A percentile compares a stretch with the other conserved stretches of the same genome.
Conservation (phyloP, 768 basidiomycete species). For the Hysterangium stoloniferum region DNA sequence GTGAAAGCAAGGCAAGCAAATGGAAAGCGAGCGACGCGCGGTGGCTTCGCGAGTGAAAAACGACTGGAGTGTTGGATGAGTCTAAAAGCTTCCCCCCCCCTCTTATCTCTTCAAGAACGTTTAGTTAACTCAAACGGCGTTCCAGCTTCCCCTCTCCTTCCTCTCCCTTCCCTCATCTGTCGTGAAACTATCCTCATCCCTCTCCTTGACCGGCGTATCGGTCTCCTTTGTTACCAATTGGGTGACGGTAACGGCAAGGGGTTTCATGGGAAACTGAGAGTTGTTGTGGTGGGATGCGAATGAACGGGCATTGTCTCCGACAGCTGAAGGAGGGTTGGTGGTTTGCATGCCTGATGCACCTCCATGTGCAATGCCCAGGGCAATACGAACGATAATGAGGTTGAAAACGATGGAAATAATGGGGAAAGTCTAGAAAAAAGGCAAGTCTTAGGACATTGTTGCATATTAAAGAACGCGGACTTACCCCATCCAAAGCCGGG, state of each 20-base stretch:
- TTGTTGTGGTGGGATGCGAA: background rate
- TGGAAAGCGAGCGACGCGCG: too few species aligned
- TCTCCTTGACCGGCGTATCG: conserved; percentile 8
- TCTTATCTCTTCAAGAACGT: too few species aligned
- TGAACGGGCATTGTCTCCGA: conserved; percentile 2
- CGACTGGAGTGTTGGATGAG: too few species aligned
- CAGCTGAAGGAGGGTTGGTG: conserved; percentile 1
- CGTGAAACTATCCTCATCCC: background rate
- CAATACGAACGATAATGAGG: conserved; percentile 34
- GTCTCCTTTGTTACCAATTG: conserved; percentile 8
- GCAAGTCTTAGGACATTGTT: background rate
- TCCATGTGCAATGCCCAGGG: conserved; percentile 8
- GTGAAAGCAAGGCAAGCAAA: too few species aligned
- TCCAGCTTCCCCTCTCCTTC: conserved; percentile 2
- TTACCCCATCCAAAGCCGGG: conserved; percentile 29
- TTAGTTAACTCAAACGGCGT: too few species aligned
- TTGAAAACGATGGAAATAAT: conserved; percentile 35
- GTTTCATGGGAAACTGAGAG: conserved; percentile 8
- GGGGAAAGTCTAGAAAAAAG: conserved; percentile 24
- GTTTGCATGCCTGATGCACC: conserved; percentile 6
- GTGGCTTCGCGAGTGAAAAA: too few species aligned
- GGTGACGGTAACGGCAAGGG: conserved; percentile 10
- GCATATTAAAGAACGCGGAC: conserved; percentile 11
- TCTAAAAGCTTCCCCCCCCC: too few species aligned
- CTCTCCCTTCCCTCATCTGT: background rate